These are phyloP conservation scores for Herpotrichia juniperi DNA, from an alignment of 2,329 filamentous ascomycete genomes.

Conservation along the genomic window DNA sequence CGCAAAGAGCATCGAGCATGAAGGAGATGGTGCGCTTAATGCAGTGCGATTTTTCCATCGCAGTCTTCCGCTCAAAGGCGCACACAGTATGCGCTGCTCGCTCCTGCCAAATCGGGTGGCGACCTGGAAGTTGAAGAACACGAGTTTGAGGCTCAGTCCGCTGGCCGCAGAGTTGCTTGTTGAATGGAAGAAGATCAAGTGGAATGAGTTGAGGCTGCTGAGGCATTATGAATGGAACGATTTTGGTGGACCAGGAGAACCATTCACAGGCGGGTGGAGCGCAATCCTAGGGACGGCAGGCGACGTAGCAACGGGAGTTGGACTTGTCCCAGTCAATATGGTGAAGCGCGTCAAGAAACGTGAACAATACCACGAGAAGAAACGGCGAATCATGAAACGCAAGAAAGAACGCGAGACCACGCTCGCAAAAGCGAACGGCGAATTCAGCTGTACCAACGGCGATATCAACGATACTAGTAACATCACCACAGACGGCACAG, in stretches of 20 bases:
- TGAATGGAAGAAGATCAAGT: conserved; percentile 64
- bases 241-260: conserved; percentile 76
- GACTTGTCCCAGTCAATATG: conserved; percentile 67
- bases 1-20: conserved; percentile 64
- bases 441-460: conserved; percentile 20
- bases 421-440: conserved; percentile 23
- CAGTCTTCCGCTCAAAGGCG: conserved; percentile 57
- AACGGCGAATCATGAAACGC: conserved; percentile 43
- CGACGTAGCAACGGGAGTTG: conserved; percentile 67
- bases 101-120: conserved; percentile 68
- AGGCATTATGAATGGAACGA: conserved; percentile 77
- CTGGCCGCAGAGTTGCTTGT: conserved; percentile 71
- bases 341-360: conserved; percentile 64
- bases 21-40: conserved; percentile 71
- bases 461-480: background rate
- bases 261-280: conserved; percentile 69
- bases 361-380: conserved; percentile 57
- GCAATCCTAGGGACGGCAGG: conserved; percentile 65
- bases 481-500: background rate
- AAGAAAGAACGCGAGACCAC: conserved; percentile 32
- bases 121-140: conserved; percentile 69
- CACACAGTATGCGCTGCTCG: conserved; percentile 65
- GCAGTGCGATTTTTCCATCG: conserved; percentile 71
- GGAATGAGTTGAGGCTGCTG: conserved; percentile 67
- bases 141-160: conserved; percentile 65